phyloP scores from a whole-genome alignment of 495 filamentous ascomycete genomes.

The Podospora appendiculata region DNA sequence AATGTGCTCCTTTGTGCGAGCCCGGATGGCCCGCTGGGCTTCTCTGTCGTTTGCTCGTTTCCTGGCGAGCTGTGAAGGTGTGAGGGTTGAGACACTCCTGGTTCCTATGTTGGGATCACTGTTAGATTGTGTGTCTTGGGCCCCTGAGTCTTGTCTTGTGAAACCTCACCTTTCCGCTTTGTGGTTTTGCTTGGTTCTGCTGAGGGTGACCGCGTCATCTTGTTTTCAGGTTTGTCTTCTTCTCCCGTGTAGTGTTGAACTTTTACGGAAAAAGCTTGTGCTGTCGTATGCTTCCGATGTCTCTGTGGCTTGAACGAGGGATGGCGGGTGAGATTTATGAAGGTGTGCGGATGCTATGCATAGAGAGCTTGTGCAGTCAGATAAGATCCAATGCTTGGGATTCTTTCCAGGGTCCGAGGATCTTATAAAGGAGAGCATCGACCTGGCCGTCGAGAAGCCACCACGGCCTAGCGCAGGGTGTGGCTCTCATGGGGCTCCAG shows the following conservation, averaged over 20 bases:
- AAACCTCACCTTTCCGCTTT: constrained; percentile 29
- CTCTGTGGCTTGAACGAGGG: not conserved
- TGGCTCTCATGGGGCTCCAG: no score
- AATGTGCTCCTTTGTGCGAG: constrained; percentile 75
- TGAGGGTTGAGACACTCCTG: constrained; percentile 64
- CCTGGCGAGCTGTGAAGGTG: constrained; percentile 61
- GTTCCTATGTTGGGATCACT: constrained; percentile 34
- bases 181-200: constrained; percentile 21
- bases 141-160: no score
- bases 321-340: not conserved
- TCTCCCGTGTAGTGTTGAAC: no score
- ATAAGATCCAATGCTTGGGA: not conserved
- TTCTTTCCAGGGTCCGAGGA: not conserved
- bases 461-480: no score
- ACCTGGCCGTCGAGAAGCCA: not conserved
- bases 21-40: constrained; percentile 78
- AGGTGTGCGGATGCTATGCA: not conserved
- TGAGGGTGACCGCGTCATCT: constrained; percentile 10
- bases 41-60: constrained; percentile 87
- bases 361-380: not conserved
- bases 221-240: not conserved
- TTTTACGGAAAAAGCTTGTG: no score
- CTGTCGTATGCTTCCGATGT: no score
- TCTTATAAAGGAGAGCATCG: constrained; percentile 1
- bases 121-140: no score